Percentiles rank a stretch among this genome's conserved stretches.
Evolutionary conservation across 2,329 filamentous ascomycete species (phyloP).

Genomic region (Gnomoniopsis sp.): DNA sequence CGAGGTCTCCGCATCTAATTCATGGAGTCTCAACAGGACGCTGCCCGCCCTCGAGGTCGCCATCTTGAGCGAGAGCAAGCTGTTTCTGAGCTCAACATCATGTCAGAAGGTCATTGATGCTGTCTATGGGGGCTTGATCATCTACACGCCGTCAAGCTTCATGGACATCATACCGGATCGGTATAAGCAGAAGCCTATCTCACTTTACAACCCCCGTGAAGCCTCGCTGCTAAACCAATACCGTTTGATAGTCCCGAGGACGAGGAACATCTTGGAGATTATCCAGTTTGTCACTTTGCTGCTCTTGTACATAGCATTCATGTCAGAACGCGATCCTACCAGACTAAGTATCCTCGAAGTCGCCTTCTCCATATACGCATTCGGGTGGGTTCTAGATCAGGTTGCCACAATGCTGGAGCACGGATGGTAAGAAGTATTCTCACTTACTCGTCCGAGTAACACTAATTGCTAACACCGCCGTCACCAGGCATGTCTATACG

Average conservation of each 20-base stretch:
- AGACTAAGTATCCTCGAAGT: constrained; percentile 57
- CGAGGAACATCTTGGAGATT: constrained; percentile 71
- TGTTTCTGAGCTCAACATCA: constrained; percentile 72
- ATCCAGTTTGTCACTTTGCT: constrained; percentile 70
- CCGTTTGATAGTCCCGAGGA: constrained; percentile 76
- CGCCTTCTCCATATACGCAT: constrained; percentile 68
- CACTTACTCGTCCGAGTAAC: not conserved
- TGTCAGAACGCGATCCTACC: constrained; percentile 63
- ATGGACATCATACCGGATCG: constrained; percentile 82
- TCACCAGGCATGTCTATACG: constrained; percentile 70
- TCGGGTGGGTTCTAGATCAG: constrained; percentile 77
- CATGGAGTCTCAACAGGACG: constrained; percentile 52
- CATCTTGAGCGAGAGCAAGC: constrained; percentile 77
- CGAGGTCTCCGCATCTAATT: constrained; percentile 49
- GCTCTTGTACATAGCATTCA: constrained; percentile 66
- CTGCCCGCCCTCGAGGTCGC: constrained; percentile 79
- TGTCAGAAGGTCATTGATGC: constrained; percentile 80
- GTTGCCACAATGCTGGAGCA: constrained; percentile 75
- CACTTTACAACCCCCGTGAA: constrained; percentile 72
- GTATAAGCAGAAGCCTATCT: constrained; percentile 81
- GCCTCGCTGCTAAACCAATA: constrained; percentile 81
- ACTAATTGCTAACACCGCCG: constrained; percentile 32
- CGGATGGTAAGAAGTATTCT: constrained; percentile 44
- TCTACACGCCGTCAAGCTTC: constrained; percentile 78
- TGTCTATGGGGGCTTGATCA: constrained; percentile 75